phyloP scores from a whole-genome alignment of 1,284 basidiomycete genomes.

The Naganishia sp. region DNA sequence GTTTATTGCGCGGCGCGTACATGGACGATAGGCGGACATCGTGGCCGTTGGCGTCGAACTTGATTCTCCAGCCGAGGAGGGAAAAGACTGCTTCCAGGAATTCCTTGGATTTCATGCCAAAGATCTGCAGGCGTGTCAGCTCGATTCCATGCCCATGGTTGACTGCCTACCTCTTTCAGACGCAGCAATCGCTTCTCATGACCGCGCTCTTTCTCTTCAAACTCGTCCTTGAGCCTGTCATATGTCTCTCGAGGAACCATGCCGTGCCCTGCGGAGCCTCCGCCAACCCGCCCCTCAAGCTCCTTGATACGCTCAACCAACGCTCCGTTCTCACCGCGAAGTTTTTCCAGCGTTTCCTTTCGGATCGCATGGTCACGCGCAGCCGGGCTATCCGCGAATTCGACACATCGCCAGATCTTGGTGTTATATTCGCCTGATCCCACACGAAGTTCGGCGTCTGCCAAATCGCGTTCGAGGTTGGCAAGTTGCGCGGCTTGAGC shows the following conservation, averaged over 20 bases:
- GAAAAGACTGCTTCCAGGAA: conserved; percentile 60
- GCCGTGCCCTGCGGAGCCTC: conserved; percentile 30
- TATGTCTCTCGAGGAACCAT: conserved; percentile 56
- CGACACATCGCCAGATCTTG: conserved; percentile 54
- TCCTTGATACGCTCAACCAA: conserved; percentile 52
- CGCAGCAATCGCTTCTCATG: conserved; percentile 57
- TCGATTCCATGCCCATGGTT: not conserved
- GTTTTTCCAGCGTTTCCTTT: conserved; percentile 55
- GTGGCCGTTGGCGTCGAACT: conserved; percentile 59
- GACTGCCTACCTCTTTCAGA: conserved; percentile 55
- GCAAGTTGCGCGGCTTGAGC: conserved; percentile 38
- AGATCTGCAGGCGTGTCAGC: conserved; percentile 43
- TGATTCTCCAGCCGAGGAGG: conserved; percentile 60
- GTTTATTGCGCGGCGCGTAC: conserved; percentile 58
- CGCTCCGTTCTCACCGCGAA: conserved; percentile 57
- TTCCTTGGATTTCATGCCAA: conserved; percentile 58
- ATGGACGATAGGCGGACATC: conserved; percentile 60
- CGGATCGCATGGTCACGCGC: conserved; percentile 56
- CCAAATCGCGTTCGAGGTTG: conserved; percentile 41
- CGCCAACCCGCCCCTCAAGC: conserved; percentile 34
- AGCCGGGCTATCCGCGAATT: conserved; percentile 57
- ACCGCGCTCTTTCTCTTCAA: conserved; percentile 53
- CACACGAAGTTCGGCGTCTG: conserved; percentile 52
- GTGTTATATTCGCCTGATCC: conserved; percentile 59
- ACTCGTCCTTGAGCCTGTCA: conserved; percentile 54